A percentile compares a stretch with the other conserved stretches of the same genome.
Evolutionary conservation across 371 early-diverging fungal genomes (phyloP).

Genomic region (Apophysomyces variabilis): DNA sequence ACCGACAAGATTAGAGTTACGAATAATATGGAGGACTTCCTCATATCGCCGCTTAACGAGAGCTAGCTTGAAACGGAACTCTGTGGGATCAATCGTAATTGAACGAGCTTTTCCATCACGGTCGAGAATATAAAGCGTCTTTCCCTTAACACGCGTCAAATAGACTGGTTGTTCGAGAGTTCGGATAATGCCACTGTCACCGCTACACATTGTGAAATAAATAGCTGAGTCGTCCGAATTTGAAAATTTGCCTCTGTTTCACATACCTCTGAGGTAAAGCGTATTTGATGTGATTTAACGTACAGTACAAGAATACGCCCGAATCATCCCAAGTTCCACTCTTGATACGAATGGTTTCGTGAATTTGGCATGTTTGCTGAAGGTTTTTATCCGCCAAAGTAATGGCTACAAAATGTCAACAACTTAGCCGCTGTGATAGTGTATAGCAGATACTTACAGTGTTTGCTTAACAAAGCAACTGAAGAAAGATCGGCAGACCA

Average conservation of each 20-base stretch:
- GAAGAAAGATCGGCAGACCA: conserved; percentile 89
- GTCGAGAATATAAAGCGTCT: conserved; percentile 83
- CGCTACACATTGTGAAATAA: conserved; percentile 22
- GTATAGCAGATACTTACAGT: conserved; percentile 59
- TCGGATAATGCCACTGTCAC: conserved; percentile 94
- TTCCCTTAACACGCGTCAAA: conserved; percentile 84
- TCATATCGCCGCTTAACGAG: conserved; percentile 89
- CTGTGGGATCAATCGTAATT: conserved; percentile 94
- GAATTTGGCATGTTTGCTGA: conserved; percentile 83
- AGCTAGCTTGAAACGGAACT: conserved; percentile 97
- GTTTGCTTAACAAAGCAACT: conserved; percentile 93
- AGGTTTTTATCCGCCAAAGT: conserved; percentile 86
- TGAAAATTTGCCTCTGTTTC: not conserved
- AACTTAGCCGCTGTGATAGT: too few relatives aligned
- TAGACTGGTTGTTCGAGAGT: conserved; percentile 96
- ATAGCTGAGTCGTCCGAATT: not conserved
- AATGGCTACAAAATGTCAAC: conserved; percentile 58
- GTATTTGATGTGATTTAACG: conserved; percentile 98
- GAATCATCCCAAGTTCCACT: conserved; percentile 95
- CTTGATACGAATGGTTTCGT: conserved; percentile 98
- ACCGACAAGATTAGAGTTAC: conserved; percentile 95
- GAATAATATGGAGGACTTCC: conserved; percentile 93
- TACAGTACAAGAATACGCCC: conserved; percentile 95
- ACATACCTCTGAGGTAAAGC: conserved; percentile 89
- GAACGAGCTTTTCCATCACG: conserved; percentile 85